Base-by-base conservation (phyloP, 1,284 basidiomycete species). In the Cryptococcus deneoformans region DNA sequence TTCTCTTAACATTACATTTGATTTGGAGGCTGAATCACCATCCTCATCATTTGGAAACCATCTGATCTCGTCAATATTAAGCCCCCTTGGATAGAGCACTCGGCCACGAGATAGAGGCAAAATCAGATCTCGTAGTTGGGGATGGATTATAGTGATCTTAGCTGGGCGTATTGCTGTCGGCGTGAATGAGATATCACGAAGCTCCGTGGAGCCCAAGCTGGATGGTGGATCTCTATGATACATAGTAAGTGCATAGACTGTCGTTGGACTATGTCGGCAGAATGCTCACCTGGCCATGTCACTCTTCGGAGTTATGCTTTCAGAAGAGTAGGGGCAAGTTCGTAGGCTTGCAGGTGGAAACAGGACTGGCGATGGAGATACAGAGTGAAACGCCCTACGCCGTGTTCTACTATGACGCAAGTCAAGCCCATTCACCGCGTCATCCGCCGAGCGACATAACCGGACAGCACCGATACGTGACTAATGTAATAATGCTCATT, bases 61-160 rank as follows among this genome's bases (percentile, higher is more conserved):
- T 48, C 56, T 54, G 38, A 65, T 60, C 56, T 73, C 67, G 55
- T 73, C 68, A 10, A 75, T 47, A 11, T 53, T 58, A 14, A 48
- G 62, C 4, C 69, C 69, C 39, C 65, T 60, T 1, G 74, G 75
- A 50, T 75, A 74, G 14, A 73, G 59, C 11, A 76, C 65, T 43
- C 66, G 55, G 0, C 69, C 72, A 14, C 69, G 53, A 8, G 60
- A 66, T 2, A 71, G 61, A 7, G 75, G 72, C 7, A 75, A 60
- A 44, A 78, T 67, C 6, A 78, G 62, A 62, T 78, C 77, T 7
- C 77, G 60, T 3, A 78, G 61, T 56, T 78, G 77, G 10, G 76
- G 75, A 60, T 78, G 77, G 40, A 76, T 68, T 46, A 76, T 76
- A 12, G 73, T 74, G 29, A 77, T 67, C 35, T 60, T 56, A 0